Conservation (phyloP, 345 rosid genomes). For the Hirschfeldia incana region DNA sequence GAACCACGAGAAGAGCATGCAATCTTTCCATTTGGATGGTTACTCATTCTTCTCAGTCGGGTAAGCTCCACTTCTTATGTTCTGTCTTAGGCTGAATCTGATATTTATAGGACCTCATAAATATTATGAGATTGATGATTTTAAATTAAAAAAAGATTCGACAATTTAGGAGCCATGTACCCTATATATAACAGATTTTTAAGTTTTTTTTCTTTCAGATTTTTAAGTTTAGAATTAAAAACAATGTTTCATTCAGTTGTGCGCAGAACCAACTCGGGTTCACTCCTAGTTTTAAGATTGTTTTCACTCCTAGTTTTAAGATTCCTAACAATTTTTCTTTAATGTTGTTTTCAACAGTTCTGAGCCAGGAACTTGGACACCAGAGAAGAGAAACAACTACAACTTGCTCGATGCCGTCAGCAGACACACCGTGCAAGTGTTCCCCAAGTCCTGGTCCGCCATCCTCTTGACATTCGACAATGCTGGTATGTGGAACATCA, state of each 20-base stretch:
- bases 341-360: constrained; percentile 36
- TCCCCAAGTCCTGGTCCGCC: constrained; percentile 87
- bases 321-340: neutral
- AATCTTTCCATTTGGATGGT: constrained; percentile 67
- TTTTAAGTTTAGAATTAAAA: no score
- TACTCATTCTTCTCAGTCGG: constrained; percentile 78
- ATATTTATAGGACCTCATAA: neutral
- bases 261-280: neutral
- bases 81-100: neutral
- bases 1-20: constrained; percentile 70
- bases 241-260: neutral
- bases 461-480: constrained; percentile 82
- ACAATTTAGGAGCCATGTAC: no score
- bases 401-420: constrained; percentile 82
- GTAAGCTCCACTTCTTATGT: constrained; percentile 42
- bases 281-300: neutral
- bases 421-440: constrained; percentile 84
- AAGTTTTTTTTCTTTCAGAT: no score
- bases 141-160: no score
- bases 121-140: no score
- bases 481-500: constrained; percentile 92
- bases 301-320: neutral
- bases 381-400: constrained; percentile 75
- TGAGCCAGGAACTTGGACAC: constrained; percentile 77
- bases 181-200: no score